Percentiles rank a stretch among this genome's conserved stretches.
These are phyloP conservation scores for Escallonia herrerae DNA, from an alignment of 129 eudicot species.

Conservation along the genomic window DNA sequence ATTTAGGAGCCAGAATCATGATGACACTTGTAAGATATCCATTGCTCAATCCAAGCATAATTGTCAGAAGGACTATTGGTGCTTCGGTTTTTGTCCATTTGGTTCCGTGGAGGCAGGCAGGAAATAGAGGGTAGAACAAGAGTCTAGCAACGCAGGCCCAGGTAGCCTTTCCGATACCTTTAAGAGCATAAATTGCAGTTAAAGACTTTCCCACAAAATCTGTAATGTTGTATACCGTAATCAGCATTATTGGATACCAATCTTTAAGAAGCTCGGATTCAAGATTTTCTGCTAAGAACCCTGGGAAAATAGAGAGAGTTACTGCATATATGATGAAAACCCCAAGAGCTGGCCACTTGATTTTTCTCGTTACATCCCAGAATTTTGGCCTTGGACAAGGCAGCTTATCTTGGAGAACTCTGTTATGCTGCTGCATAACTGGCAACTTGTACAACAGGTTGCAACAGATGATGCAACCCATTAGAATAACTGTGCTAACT, in stretches of 20 bases:
- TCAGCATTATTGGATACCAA: slow-evolving; percentile 75
- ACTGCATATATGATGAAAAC: slow-evolving; percentile 55
- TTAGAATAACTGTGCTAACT: slow-evolving; percentile 41
- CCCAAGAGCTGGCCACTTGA: slow-evolving; percentile 63
- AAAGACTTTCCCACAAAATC: slow-evolving; percentile 67
- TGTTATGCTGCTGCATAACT: slow-evolving; percentile 60
- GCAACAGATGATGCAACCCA: slow-evolving; percentile 53
- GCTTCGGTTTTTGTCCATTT: slow-evolving; percentile 64
- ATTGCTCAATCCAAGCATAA: slow-evolving; percentile 68
- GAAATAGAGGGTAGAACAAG: slow-evolving; percentile 60
- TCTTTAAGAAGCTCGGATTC: slow-evolving; percentile 49
- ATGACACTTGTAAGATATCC: slow-evolving; percentile 83
- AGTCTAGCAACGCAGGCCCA: slow-evolving; percentile 65
- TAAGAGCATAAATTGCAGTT: slow-evolving; percentile 41
- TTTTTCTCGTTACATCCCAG: slow-evolving; percentile 38
- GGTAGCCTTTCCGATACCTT: slow-evolving; percentile 46
- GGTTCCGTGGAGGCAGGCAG: slow-evolving; percentile 68
- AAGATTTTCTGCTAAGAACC: slow-evolving; percentile 64
- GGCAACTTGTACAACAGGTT: slow-evolving; percentile 54
- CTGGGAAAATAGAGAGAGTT: slow-evolving; percentile 78
- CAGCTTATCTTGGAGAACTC: slow-evolving; percentile 19
- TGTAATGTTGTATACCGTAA: slow-evolving; percentile 47
- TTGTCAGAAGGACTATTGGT: slow-evolving; percentile 49
- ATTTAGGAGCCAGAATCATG: slow-evolving; percentile 76
- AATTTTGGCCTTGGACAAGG: slow-evolving; percentile 38